Evolutionary conservation across 495 filamentous ascomycete genomes (phyloP).

Genomic region (Daldinia concentrica): DNA sequence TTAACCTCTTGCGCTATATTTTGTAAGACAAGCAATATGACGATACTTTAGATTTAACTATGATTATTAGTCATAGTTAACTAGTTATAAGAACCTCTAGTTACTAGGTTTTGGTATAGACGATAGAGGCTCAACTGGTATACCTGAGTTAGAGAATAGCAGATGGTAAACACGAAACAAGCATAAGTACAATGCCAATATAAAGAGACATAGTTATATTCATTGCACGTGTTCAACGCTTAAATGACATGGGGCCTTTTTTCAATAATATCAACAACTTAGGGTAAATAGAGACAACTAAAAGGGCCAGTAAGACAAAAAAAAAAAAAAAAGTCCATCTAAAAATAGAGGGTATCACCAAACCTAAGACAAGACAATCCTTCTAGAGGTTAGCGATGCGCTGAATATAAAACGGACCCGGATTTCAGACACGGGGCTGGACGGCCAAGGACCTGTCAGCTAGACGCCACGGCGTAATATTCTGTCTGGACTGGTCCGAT

Average conservation of each 20-base stretch:
- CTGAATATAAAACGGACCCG: constrained; percentile 18
- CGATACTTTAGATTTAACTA: background rate
- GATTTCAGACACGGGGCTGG: constrained; percentile 28
- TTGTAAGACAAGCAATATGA: background rate
- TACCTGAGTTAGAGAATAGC: background rate
- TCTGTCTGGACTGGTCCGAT: constrained; percentile 14
- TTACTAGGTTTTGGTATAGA: background rate
- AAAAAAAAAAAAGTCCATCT: constrained; percentile 14
- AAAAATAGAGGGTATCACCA: constrained; percentile 22
- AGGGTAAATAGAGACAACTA: background rate
- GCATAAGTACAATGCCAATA: background rate
- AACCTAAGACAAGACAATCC: constrained; percentile 19
- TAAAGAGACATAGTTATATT: background rate
- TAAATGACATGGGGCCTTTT: too few relatives aligned
- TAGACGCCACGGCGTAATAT: constrained; percentile 15
- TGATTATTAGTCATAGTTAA: background rate
- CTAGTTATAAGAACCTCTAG: background rate
- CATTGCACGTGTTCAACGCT: too few relatives aligned
- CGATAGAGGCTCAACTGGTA: background rate
- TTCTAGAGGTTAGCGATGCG: constrained; percentile 5
- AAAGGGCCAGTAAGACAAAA: constrained; percentile 4
- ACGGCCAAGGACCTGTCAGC: background rate
- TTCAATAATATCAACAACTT: too few relatives aligned
- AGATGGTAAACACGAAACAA: background rate
- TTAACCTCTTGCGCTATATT: background rate